Conservation (phyloP, 768 basidiomycete genomes). For the Leccinum broughii region DNA sequence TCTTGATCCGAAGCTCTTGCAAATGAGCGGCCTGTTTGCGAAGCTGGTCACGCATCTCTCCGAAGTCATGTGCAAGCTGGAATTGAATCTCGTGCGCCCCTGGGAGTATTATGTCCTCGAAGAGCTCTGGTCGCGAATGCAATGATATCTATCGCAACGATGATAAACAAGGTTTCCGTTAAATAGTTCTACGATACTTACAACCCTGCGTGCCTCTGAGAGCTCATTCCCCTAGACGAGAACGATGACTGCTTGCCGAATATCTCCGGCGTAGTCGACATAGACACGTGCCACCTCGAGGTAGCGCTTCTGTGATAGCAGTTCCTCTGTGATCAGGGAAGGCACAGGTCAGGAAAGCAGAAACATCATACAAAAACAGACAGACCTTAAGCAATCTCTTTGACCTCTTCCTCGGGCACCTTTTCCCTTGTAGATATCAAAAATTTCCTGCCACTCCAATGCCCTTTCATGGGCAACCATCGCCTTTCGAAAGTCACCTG, state of each 20-base stretch:
- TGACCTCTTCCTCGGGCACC: slow-evolving; percentile 54
- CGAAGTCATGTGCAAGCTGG: slow-evolving; percentile 76
- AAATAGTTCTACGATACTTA: slow-evolving; percentile 36
- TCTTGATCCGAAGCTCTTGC: slow-evolving; percentile 74
- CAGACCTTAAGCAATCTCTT: slow-evolving; percentile 72
- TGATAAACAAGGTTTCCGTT: slow-evolving; percentile 13
- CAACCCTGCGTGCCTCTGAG: slow-evolving; percentile 87
- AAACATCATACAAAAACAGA: slow-evolving; percentile 8
- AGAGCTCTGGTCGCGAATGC: slow-evolving; percentile 55
- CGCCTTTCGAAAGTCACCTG: slow-evolving; percentile 63
- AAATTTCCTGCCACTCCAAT: slow-evolving; percentile 88
- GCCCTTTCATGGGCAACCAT: slow-evolving; percentile 88
- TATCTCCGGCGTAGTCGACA: slow-evolving; percentile 79
- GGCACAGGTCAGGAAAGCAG: slow-evolving; percentile 3
- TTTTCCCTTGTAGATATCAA: slow-evolving; percentile 62
- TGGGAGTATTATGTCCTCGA: slow-evolving; percentile 77
- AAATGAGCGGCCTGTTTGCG: slow-evolving; percentile 77
- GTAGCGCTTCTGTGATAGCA: slow-evolving; percentile 76
- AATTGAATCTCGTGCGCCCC: slow-evolving; percentile 72
- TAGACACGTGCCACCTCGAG: slow-evolving; percentile 80
- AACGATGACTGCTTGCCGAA: slow-evolving; percentile 71
- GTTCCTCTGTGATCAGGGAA: slow-evolving; percentile 58
- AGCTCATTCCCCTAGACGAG: slow-evolving; percentile 81
- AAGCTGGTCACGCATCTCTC: slow-evolving; percentile 86
- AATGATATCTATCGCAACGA: slow-evolving; percentile 52